phyloP scores from a whole-genome alignment of 2,329 filamentous ascomycete genomes.

The Talaromyces sp. region DNA sequence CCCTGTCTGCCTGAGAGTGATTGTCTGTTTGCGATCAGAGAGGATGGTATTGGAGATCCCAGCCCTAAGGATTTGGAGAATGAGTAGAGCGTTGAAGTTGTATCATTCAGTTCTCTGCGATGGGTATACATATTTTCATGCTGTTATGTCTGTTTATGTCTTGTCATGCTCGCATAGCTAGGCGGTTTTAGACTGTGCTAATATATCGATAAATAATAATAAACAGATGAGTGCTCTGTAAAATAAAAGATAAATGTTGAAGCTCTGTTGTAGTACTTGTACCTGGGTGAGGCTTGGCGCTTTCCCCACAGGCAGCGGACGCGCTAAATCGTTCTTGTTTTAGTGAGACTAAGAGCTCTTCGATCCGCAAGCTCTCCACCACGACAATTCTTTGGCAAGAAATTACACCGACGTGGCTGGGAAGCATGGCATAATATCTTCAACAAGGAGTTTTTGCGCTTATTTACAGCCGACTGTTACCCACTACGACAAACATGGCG shows the following conservation, averaged over 20 bases:
- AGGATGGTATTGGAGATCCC: conserved; percentile 94
- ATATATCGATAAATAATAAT: neutral
- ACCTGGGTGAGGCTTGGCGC: conserved; percentile 14
- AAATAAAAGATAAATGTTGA: neutral
- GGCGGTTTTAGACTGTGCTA: neutral
- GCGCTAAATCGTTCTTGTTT: conserved; percentile 11
- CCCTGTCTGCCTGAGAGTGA: conserved; percentile 96
- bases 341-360: conserved; percentile 11
- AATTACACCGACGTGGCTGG: conserved; percentile 1
- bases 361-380: conserved; percentile 15
- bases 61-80: conserved; percentile 94
- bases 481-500: conserved; percentile 55
- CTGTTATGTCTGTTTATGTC: neutral
- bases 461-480: conserved; percentile 16
- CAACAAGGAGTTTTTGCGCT: conserved; percentile 24
- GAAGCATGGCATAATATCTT: conserved; percentile 15
- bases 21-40: conserved; percentile 93
- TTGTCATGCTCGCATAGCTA: conserved; percentile 9
- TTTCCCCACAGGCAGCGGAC: conserved; percentile 12
- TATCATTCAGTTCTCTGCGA: neutral
- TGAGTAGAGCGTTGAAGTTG: conserved; percentile 56
- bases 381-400: neutral
- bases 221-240: neutral
- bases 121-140: conserved; percentile 1
- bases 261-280: neutral